Conservation (phyloP, 116 monocot species). For the Phalaenopsis hybrid region DNA sequence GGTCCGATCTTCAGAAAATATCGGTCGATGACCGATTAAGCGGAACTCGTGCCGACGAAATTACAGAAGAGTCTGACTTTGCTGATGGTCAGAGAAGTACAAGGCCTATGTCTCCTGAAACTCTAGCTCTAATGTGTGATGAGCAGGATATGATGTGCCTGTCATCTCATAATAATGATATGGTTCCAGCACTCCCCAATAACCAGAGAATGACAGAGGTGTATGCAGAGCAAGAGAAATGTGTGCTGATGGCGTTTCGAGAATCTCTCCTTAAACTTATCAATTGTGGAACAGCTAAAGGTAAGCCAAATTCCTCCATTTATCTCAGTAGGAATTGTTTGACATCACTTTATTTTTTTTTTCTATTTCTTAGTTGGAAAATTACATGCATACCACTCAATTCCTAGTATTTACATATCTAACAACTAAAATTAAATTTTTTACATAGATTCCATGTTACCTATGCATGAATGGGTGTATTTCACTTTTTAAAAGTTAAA, state of each 20-base stretch:
- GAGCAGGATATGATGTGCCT: slow-evolving; percentile 76
- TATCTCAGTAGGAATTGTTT: neutral
- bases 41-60: slow-evolving; percentile 35
- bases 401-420: too few species aligned
- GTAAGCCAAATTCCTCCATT: slow-evolving; percentile 21
- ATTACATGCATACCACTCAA: too few species aligned
- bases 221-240: slow-evolving; percentile 81
- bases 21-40: slow-evolving; percentile 37
- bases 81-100: slow-evolving; percentile 28
- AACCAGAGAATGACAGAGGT: slow-evolving; percentile 46
- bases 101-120: slow-evolving; percentile 87
- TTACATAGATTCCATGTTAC: too few species aligned
- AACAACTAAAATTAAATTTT: too few species aligned
- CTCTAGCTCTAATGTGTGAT: slow-evolving; percentile 91
- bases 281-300: slow-evolving; percentile 71
- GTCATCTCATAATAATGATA: slow-evolving; percentile 22
- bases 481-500: too few species aligned
- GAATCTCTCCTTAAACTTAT: slow-evolving; percentile 76
- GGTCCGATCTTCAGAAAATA: slow-evolving; percentile 22
- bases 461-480: too few species aligned
- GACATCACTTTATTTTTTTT: neutral
- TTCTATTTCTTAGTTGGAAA: too few species aligned
- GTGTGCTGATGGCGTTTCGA: slow-evolving; percentile 62
- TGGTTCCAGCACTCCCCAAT: slow-evolving; percentile 19
- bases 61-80: slow-evolving; percentile 31